Evolutionary conservation across 129 eudicot genomes (phyloP), one percentile per base, ranked within the genome.

Genomic region (Pittosporum tobira): DNA sequence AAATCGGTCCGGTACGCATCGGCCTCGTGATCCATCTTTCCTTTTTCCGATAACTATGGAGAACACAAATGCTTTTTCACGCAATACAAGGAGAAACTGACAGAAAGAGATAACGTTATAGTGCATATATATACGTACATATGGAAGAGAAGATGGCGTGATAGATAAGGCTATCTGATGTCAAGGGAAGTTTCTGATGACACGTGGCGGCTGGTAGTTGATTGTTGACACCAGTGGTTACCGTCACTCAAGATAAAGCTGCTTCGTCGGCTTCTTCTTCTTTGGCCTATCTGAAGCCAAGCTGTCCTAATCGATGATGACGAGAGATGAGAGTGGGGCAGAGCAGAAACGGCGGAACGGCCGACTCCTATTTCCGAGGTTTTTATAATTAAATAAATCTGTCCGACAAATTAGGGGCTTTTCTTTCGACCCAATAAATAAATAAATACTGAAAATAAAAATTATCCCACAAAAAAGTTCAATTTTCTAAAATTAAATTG

Each of bases 1-100:
- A 90, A 83, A 69, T 90, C 98, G 34, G 98, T 90, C 53, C 90
- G 78, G 48, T 68, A 60, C 0, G 98, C 87, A 71, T 90, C 98
- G 12, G 95, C 95, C 5, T 75, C 82, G 47, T 86, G 94, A 79
- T 90, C 98, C 98, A 90, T 90, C 51, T 34, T 54, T 51, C 26
- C 27, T 44, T 13, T 44, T 44, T 43, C 19, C 20, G 1, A 5
- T 13, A 13, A 18, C 5, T 5, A 44, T 44, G 48, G 48, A 44
- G 12, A 44, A 18, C 2, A 34, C 40, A 9, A 34, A 12, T 34
- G 11, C 2, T 34, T 34, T n/a, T 34, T 34, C 77, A 60, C 77
- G 55, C 68, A 52, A 34, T 5, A 66, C 77, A 5, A 60, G 58
- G 61, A n/a, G n/a, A n/a, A 51, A 26, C 40, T 12, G 11, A 6